These are phyloP conservation scores for Thielaviopsis cerberus DNA, from an alignment of 2,329 filamentous ascomycete species.

Conservation along the genomic window DNA sequence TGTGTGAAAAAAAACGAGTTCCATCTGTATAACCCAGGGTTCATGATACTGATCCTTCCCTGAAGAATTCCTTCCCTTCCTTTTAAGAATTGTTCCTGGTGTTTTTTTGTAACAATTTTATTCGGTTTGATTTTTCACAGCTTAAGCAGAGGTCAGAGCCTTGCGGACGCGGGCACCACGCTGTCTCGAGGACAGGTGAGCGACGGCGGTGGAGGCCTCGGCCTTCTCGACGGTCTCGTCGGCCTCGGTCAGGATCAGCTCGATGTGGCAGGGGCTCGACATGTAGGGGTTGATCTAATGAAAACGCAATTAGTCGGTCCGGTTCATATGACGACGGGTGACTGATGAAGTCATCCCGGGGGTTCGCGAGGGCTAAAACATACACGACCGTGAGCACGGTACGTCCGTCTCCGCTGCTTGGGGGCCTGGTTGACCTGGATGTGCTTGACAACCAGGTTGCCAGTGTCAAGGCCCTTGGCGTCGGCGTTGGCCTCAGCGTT, in stretches of 20 bases:
- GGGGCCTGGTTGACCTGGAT: conserved; percentile 99
- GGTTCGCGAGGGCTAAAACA: conserved; percentile 25
- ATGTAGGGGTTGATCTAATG: conserved; percentile 98
- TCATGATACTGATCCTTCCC: conserved; percentile 5
- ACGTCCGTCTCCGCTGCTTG: conserved; percentile 97
- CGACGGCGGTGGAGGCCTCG: conserved; percentile 56
- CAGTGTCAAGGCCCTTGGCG: conserved; percentile 91
- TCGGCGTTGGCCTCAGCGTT: conserved; percentile 96
- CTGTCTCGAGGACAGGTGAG: conserved; percentile 75
- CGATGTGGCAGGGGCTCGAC: conserved; percentile 99
- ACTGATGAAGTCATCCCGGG: not conserved
- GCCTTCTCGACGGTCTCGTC: conserved; percentile 93
- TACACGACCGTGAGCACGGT: conserved; percentile 99
- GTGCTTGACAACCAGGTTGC: conserved; percentile 97
- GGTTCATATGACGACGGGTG: not conserved
- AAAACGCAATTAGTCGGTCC: not conserved
- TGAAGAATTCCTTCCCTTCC: conserved; percentile 1
- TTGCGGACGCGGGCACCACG: conserved; percentile 52
- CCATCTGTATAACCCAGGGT: conserved; percentile 10
- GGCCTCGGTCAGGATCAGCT: conserved; percentile 96
- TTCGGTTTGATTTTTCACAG: conserved; percentile 10
- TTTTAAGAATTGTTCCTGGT: conserved; percentile 15
- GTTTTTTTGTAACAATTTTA: conserved; percentile 21
- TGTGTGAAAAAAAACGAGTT: conserved; percentile 10
- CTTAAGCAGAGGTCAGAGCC: conserved; percentile 48